Evolutionary conservation across 768 basidiomycete species (phyloP).

Genomic region (Lenzites betulinus): DNA sequence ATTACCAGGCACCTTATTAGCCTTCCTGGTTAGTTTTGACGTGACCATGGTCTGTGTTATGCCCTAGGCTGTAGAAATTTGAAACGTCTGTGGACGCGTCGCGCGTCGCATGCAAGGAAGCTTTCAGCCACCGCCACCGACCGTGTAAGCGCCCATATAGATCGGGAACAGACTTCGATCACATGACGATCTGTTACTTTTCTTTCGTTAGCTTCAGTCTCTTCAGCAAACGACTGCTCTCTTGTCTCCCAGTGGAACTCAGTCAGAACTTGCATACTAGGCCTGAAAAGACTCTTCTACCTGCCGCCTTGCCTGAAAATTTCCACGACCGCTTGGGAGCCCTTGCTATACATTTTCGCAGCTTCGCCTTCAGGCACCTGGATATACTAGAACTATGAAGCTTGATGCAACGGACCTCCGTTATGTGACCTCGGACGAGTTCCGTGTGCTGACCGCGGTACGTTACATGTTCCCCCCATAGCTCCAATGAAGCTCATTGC

Average conservation of each 20-base stretch:
- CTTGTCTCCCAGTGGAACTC: background rate
- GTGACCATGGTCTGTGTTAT: background rate
- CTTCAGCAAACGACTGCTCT: background rate
- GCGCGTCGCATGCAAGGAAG: background rate
- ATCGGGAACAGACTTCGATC: constrained; percentile 10
- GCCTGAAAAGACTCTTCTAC: background rate
- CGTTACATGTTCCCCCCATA: background rate
- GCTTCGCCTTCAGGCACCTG: background rate
- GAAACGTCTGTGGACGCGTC: too few relatives aligned
- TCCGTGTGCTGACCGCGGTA: constrained; percentile 94
- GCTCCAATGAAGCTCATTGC: background rate
- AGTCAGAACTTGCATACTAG: background rate
- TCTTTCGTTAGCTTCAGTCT: background rate
- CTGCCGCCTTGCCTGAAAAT: background rate
- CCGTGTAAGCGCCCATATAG: constrained; percentile 11
- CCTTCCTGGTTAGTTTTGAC: background rate
- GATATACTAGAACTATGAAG: constrained; percentile 58
- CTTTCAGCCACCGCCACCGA: background rate
- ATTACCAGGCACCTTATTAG: constrained; percentile 1
- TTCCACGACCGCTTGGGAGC: background rate
- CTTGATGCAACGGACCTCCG: constrained; percentile 93
- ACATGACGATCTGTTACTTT: constrained; percentile 16
- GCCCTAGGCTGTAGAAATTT: too few relatives aligned
- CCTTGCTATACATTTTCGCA: too few relatives aligned
- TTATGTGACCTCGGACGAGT: constrained; percentile 91